Evolutionary conservation across 2,329 filamentous ascomycete genomes (phyloP).

Genomic region (Penicillium freii): DNA sequence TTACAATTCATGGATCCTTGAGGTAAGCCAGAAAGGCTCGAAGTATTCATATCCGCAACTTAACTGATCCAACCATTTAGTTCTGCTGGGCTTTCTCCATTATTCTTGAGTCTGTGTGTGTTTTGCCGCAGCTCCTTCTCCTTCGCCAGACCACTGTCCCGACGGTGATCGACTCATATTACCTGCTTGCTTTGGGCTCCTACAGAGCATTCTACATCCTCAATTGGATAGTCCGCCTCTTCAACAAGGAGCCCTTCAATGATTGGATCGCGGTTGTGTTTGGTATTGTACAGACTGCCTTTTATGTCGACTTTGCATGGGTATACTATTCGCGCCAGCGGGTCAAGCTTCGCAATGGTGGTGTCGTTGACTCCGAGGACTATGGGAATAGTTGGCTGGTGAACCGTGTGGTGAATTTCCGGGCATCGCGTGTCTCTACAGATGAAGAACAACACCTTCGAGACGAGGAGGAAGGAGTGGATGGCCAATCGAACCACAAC

Average conservation of each 20-base stretch:
- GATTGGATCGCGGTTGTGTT: conserved; percentile 78
- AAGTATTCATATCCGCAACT: neutral
- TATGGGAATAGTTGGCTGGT: conserved; percentile 82
- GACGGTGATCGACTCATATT: conserved; percentile 95
- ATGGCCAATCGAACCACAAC: conserved; percentile 35
- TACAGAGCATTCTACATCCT: conserved; percentile 88
- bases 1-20: conserved; percentile 36
- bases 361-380: conserved; percentile 87
- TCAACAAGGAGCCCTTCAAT: conserved; percentile 58
- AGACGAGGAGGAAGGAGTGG: conserved; percentile 31
- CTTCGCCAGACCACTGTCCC: conserved; percentile 93
- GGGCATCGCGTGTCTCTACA: conserved; percentile 28
- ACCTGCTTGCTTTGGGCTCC: conserved; percentile 79
- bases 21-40: conserved; percentile 33
- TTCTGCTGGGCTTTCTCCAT: conserved; percentile 84
- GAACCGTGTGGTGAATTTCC: conserved; percentile 67
- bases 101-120: conserved; percentile 85
- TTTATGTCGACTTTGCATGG: conserved; percentile 95
- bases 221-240: conserved; percentile 79
- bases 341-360: conserved; percentile 86
- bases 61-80: conserved; percentile 45
- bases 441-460: conserved; percentile 42
- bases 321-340: conserved; percentile 92
- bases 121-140: conserved; percentile 86
- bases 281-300: conserved; percentile 80